A percentile compares a stretch with the other conserved stretches of the same genome.
These are phyloP conservation scores for Sclerotinia glacialis DNA, from an alignment of 2,329 filamentous ascomycete genomes.

Conservation along the genomic window DNA sequence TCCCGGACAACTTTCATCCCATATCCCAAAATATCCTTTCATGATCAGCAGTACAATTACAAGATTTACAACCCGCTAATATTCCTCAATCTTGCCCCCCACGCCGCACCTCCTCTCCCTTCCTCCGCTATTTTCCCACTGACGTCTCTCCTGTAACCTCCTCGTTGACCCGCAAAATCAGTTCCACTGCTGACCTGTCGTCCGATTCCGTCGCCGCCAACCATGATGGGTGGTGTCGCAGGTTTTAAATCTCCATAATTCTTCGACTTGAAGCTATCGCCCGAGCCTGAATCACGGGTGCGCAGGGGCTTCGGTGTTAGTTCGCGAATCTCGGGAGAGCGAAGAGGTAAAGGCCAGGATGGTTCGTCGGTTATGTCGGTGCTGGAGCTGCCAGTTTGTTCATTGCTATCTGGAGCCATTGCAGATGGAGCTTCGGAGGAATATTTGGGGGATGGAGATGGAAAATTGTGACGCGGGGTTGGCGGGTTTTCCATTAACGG, in stretches of 20 bases:
- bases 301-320: slow-evolving; percentile 28
- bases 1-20: neutral
- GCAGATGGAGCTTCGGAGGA: slow-evolving; percentile 32
- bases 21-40: neutral
- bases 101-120: slow-evolving; percentile 44
- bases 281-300: slow-evolving; percentile 14
- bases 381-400: slow-evolving; percentile 41
- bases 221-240: slow-evolving; percentile 52
- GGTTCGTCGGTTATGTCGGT: slow-evolving; percentile 47
- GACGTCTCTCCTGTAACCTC: slow-evolving; percentile 51
- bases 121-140: slow-evolving; percentile 74
- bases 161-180: slow-evolving; percentile 46
- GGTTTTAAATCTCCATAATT: slow-evolving; percentile 58
- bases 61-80: slow-evolving; percentile 35
- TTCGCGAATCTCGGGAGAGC: slow-evolving; percentile 20
- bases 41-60: neutral
- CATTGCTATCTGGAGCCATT: slow-evolving; percentile 41
- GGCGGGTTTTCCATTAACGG: slow-evolving; percentile 54
- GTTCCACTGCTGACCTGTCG: slow-evolving; percentile 57
- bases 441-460: slow-evolving; percentile 41
- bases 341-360: slow-evolving; percentile 11
- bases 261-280: slow-evolving; percentile 48
- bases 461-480: slow-evolving; percentile 35
- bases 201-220: slow-evolving; percentile 43
- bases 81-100: slow-evolving; percentile 42